These are phyloP conservation scores for Centrapalus pauciflorus DNA, from an alignment of 129 eudicot genomes.

Conservation along the genomic window DNA sequence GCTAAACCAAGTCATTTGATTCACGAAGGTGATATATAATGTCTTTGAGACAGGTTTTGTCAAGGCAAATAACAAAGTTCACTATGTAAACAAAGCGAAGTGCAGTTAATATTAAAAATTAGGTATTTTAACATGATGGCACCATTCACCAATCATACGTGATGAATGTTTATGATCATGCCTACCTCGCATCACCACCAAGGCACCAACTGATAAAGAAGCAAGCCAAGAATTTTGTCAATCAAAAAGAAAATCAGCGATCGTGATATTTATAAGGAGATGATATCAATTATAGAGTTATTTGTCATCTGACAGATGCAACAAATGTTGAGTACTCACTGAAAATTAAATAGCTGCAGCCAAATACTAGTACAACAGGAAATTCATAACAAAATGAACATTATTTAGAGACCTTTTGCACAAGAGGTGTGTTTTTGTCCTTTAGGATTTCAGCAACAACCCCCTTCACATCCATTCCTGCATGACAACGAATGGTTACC, in stretches of 20 bases:
- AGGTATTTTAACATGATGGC: too few species aligned
- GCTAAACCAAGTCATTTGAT: too few species aligned
- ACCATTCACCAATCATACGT: conserved; percentile 59
- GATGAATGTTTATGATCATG: conserved; percentile 25
- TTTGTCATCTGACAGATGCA: not conserved
- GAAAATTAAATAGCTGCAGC: not conserved
- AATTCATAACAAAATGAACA: not conserved
- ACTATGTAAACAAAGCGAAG: too few species aligned
- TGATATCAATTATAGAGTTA: conserved; percentile 3
- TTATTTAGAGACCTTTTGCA: conserved; percentile 60
- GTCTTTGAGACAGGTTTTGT: too few species aligned
- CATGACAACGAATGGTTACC: conserved; percentile 52
- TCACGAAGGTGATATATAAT: conserved; percentile 14
- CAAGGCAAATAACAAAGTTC: too few species aligned
- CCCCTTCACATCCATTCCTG: conserved; percentile 99
- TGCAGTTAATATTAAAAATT: too few species aligned
- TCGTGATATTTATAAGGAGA: not conserved
- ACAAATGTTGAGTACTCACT: not conserved
- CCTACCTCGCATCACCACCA: conserved; percentile 71
- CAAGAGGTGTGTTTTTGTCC: conserved; percentile 93
- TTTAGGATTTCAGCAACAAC: conserved; percentile 95
- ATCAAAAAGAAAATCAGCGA: conserved; percentile 4
- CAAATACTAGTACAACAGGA: conserved; percentile 11
- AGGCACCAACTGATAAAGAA: conserved; percentile 42
- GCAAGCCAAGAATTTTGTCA: conserved; percentile 22